Percentiles rank a stretch among this genome's conserved stretches.
phyloP scores from a whole-genome alignment of 73 alveolate genomes.

The Paramecium pentaurelia region DNA sequence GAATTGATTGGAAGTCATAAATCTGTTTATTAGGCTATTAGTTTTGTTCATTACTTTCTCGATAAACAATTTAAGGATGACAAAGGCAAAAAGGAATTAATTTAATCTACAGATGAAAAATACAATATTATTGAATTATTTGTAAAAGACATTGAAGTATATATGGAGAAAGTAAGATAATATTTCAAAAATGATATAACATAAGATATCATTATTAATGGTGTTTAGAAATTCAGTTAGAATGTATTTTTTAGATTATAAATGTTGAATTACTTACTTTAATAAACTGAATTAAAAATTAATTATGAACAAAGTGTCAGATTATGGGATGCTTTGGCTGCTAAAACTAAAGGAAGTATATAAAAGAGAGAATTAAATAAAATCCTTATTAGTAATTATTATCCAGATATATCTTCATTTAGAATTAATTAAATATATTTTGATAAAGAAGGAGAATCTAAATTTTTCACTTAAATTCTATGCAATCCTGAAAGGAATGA shows the following conservation, averaged over 20 bases:
- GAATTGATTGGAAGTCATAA: background rate
- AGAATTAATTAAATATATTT: background rate
- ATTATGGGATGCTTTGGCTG: slow-evolving; percentile 19
- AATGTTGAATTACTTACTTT: background rate
- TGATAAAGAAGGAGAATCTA: background rate
- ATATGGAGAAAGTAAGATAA: slow-evolving; percentile 6
- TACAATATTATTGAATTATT: background rate
- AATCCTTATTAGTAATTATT: background rate
- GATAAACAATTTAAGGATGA: slow-evolving; percentile 10
- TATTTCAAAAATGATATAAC: background rate
- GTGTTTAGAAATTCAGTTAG: background rate
- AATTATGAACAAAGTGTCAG: background rate
- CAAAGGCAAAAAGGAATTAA: background rate
- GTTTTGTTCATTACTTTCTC: background rate
- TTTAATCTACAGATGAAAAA: background rate
- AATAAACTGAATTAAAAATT: background rate
- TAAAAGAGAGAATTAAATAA: slow-evolving; percentile 11
- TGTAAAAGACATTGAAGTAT: slow-evolving; percentile 28
- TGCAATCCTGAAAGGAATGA: slow-evolving; percentile 1
- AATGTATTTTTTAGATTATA: slow-evolving; percentile 13
- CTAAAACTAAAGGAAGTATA: background rate
- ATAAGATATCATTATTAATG: background rate
- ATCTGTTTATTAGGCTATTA: slow-evolving; percentile 13
- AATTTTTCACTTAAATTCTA: background rate
- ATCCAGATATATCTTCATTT: background rate